A percentile compares a stretch with the other conserved stretches of the same genome.
These are phyloP conservation scores for Metschnikowia arizonensis DNA, from an alignment of 805 yeast species.

Conservation along the genomic window DNA sequence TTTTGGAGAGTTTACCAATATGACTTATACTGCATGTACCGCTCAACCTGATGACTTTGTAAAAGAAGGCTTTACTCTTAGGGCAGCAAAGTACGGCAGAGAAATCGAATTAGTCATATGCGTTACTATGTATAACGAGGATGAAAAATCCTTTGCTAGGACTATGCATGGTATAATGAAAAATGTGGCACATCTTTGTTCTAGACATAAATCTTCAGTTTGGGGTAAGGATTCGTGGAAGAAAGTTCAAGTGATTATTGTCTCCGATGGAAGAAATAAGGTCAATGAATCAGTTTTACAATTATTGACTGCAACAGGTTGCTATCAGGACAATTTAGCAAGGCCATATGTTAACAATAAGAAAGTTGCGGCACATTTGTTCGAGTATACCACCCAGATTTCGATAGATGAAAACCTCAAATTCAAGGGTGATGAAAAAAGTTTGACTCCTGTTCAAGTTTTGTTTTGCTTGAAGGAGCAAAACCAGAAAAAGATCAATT, in stretches of 20 bases:
- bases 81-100: slow-evolving; percentile 82
- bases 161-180: slow-evolving; percentile 93
- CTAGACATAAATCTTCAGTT: slow-evolving; percentile 72
- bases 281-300: slow-evolving; percentile 82
- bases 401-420: slow-evolving; percentile 85
- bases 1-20: slow-evolving; percentile 87
- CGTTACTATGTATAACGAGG: slow-evolving; percentile 97
- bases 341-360: slow-evolving; percentile 89
- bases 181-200: slow-evolving; percentile 82
- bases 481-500: slow-evolving; percentile 90
- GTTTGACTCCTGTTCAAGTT: slow-evolving; percentile 91
- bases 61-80: slow-evolving; percentile 73
- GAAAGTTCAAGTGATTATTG: slow-evolving; percentile 85
- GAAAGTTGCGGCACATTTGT: slow-evolving; percentile 88
- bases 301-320: slow-evolving; percentile 89
- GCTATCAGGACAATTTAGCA: slow-evolving; percentile 96
- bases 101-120: slow-evolving; percentile 91
- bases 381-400: slow-evolving; percentile 94
- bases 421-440: slow-evolving; percentile 86
- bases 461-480: slow-evolving; percentile 88
- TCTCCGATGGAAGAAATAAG: slow-evolving; percentile 92
- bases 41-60: slow-evolving; percentile 85
- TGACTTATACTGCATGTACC: slow-evolving; percentile 97
- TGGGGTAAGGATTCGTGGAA: slow-evolving; percentile 99
- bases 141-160: slow-evolving; percentile 82